These are phyloP conservation scores for Peronospora belbahrii DNA, from an alignment of 352 stramenopile species.

Conservation along the genomic window DNA sequence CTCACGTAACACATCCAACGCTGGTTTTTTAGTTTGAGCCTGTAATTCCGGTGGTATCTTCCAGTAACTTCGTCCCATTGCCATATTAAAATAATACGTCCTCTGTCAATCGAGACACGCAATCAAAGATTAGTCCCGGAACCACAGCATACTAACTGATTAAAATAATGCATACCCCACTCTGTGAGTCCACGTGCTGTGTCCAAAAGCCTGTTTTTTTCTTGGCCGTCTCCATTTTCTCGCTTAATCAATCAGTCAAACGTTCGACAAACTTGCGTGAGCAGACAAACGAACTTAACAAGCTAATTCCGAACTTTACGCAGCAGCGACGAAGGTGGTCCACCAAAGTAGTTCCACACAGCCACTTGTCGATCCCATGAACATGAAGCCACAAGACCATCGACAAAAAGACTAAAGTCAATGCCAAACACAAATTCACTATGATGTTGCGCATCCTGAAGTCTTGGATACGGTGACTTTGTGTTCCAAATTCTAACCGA, in stretches of 20 bases:
- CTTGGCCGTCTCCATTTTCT: slow-evolving; percentile 30
- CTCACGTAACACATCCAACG: slow-evolving; percentile 38
- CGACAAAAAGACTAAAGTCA: slow-evolving; percentile 79
- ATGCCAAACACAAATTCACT: slow-evolving; percentile 85
- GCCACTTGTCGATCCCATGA: slow-evolving; percentile 74
- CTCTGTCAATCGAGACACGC: slow-evolving; percentile 25
- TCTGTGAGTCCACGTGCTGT: slow-evolving; percentile 50
- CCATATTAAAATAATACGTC: slow-evolving; percentile 78
- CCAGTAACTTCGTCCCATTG: slow-evolving; percentile 66
- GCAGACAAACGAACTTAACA: slow-evolving; percentile 10
- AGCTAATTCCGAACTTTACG: slow-evolving; percentile 19
- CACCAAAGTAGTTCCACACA: slow-evolving; percentile 78
- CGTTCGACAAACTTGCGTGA: background rate
- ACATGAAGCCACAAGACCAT: slow-evolving; percentile 67
- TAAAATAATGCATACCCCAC: slow-evolving; percentile 28
- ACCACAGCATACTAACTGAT: too few species aligned
- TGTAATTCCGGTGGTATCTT: slow-evolving; percentile 47
- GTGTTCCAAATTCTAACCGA: slow-evolving; percentile 85
- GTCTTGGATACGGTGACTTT: slow-evolving; percentile 60
- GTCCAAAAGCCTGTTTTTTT: slow-evolving; percentile 75
- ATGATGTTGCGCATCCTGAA: slow-evolving; percentile 74
- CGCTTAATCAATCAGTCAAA: too few species aligned
- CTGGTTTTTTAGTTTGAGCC: slow-evolving; percentile 39
- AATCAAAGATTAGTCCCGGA: too few species aligned
- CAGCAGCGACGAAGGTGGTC: slow-evolving; percentile 32